Base-by-base conservation (phyloP, 352 stramenopile genomes). In the Globisporangium takayamanum region DNA sequence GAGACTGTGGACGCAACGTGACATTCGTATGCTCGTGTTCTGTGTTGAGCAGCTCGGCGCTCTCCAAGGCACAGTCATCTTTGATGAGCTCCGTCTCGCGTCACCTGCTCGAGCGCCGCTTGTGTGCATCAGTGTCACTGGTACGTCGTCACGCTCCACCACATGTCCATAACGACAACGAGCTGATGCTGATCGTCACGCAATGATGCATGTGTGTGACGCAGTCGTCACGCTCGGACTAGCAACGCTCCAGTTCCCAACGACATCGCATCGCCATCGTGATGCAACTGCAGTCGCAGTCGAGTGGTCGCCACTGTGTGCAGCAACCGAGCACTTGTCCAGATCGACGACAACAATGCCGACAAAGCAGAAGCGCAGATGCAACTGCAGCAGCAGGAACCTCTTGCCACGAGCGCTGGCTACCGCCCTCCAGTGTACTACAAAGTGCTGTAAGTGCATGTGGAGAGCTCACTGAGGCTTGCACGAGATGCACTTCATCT, bases 61-160 rank as follows among this genome's bases (percentile, higher is more conserved):
- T 1, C 7, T 62, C 1, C 66, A 72, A 33, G 66, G 62, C 22
- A 30, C 15, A 3, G 15, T 59, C n/a, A 26, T 72, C 49, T 72
- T 72, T 18, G 45, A 47, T 2, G 62, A 72, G 37, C 53, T 68
- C 22, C 50, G 16, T 5, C 22, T 25, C 16, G 10, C n/a, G 8
- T 42, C 59, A 15, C 15, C 47, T 12, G 33, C 14, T 12, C 53
- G 55, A 3, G 11, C 50, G 47, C 47, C 52, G 3, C n/a, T 51
- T 15, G 10, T 60, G 15, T 55, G 59, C 26, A 7, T 57, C 16
- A 46, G 53, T 0, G 15, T 57, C 25, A 53, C 53, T 44, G 53
- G 59, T 65, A 16, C 12, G 42, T 48, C 12, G 8, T n/a, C 6
- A 16, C n/a, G 14, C 2, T 12, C 16, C 45, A 1, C 2, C 3